Conservation (phyloP, 2,329 filamentous ascomycete genomes). For the Penicillium sp. region DNA sequence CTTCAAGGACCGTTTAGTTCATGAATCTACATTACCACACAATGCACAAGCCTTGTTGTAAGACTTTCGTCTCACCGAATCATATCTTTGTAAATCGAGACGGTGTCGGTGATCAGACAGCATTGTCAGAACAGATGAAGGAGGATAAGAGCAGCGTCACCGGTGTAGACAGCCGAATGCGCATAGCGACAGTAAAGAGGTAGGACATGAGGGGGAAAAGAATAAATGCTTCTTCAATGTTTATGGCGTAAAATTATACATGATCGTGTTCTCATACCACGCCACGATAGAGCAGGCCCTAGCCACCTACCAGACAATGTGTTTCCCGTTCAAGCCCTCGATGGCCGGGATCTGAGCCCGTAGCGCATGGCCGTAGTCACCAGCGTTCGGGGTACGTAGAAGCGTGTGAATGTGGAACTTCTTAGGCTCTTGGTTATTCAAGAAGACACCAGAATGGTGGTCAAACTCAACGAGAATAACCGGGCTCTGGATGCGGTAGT, state of each 20-base stretch:
- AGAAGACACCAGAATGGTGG: constrained; percentile 74
- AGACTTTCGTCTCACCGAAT: no score
- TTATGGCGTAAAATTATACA: constrained; percentile 19
- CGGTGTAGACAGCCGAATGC: constrained; percentile 1
- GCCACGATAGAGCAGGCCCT: background rate
- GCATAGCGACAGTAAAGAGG: constrained; percentile 1
- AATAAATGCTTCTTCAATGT: constrained; percentile 13
- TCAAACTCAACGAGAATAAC: constrained; percentile 75
- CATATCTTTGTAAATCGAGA: constrained; percentile 14
- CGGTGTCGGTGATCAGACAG: constrained; percentile 10
- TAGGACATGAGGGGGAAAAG: no score
- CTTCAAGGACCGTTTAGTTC: background rate
- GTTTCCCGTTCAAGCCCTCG: constrained; percentile 38
- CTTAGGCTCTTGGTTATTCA: constrained; percentile 68
- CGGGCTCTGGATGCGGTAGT: constrained; percentile 73
- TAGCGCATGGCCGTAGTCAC: constrained; percentile 67
- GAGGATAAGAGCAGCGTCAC: background rate
- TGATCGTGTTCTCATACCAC: constrained; percentile 1
- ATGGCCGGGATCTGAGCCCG: constrained; percentile 36
- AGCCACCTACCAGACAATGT: constrained; percentile 33
- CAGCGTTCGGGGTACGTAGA: constrained; percentile 67
- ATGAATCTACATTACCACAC: no score
- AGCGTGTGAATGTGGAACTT: constrained; percentile 79
- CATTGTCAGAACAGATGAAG: background rate
- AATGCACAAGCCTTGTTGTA: no score